Conservation (phyloP, 768 basidiomycete genomes). For the Termitomyces sp. region DNA sequence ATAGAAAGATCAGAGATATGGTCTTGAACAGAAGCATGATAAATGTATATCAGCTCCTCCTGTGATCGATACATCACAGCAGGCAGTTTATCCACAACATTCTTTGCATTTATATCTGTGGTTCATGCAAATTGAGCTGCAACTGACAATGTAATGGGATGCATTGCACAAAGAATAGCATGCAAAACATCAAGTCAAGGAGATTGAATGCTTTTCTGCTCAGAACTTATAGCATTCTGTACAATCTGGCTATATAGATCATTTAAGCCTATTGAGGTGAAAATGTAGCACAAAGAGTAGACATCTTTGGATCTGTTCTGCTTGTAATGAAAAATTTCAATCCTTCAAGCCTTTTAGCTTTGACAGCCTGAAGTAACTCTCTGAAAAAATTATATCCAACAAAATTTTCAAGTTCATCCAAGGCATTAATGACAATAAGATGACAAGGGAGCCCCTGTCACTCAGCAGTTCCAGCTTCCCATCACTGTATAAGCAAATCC, state of each 20-base stretch:
- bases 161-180: constrained; percentile 1
- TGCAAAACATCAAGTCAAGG: too few relatives aligned
- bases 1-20: too few relatives aligned
- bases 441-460: background rate
- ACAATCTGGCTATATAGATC: background rate
- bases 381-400: background rate
- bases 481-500: background rate
- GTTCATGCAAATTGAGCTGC: too few relatives aligned
- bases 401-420: too few relatives aligned
- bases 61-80: background rate
- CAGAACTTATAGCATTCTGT: background rate
- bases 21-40: too few relatives aligned
- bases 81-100: background rate
- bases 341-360: too few relatives aligned
- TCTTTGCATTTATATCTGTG: too few relatives aligned
- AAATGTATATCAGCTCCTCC: background rate
- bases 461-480: background rate
- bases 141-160: too few relatives aligned
- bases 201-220: background rate
- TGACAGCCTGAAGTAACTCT: background rate
- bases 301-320: too few relatives aligned
- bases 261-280: background rate
- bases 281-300: too few relatives aligned
- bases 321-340: too few relatives aligned
- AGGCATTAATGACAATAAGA: background rate